Percentiles rank a stretch among this genome's conserved stretches.
phyloP scores from a whole-genome alignment of 495 filamentous ascomycete species.

The Hypoxylon intermedium region DNA sequence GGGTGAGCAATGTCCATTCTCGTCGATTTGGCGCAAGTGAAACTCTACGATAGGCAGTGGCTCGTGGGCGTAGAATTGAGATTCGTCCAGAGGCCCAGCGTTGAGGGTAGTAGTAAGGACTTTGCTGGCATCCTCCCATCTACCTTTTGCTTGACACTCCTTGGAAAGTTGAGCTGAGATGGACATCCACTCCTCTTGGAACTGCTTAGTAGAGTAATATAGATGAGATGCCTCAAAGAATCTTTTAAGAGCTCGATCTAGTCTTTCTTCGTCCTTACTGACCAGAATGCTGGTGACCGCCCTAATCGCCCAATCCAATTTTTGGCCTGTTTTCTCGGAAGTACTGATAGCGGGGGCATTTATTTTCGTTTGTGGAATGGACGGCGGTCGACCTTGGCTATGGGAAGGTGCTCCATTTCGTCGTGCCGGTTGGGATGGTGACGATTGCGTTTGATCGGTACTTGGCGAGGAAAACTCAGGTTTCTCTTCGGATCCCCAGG shows the following conservation, averaged over 20 bases:
- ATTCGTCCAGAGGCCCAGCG: slow-evolving; percentile 43
- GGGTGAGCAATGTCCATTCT: slow-evolving; percentile 1
- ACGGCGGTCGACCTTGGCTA: neutral
- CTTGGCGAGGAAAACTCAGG: slow-evolving; percentile 15
- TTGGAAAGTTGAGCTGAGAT: slow-evolving; percentile 48
- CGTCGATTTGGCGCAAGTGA: slow-evolving; percentile 30
- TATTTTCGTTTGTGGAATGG: neutral
- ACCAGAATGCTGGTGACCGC: slow-evolving; percentile 18
- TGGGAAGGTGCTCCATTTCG: neutral
- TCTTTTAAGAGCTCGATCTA: slow-evolving; percentile 34
- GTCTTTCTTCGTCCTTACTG: slow-evolving; percentile 20
- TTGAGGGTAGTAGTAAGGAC: slow-evolving; percentile 41
- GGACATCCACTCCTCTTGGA: slow-evolving; percentile 40
- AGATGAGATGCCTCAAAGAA: slow-evolving; percentile 33
- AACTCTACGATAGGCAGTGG: slow-evolving; percentile 45
- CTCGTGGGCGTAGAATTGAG: slow-evolving; percentile 42
- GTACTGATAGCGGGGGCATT: neutral
- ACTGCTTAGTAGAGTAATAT: slow-evolving; percentile 27
- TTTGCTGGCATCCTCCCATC: slow-evolving; percentile 41
- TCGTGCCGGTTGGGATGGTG: slow-evolving; percentile 9
- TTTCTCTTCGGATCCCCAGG: neutral
- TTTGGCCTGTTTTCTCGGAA: neutral
- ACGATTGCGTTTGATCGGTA: slow-evolving; percentile 17
- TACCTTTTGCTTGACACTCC: slow-evolving; percentile 39
- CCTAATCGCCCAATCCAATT: neutral